Evolutionary conservation across 108 stramenopile species (phyloP).

Genomic region (Fragilariopsis cylindrus): DNA sequence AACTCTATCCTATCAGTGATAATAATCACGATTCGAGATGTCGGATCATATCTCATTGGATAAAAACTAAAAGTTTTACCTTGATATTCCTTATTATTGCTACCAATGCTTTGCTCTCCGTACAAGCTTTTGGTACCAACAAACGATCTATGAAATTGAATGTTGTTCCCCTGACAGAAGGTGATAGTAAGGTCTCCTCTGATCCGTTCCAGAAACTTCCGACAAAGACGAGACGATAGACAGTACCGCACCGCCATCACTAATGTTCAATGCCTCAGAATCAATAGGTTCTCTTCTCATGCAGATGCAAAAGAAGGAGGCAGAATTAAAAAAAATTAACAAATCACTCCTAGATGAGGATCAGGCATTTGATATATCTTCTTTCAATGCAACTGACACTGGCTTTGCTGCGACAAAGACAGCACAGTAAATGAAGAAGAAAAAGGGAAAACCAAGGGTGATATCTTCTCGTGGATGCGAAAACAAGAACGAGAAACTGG

Average conservation of each 20-base stretch:
- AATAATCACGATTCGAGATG: too few species aligned
- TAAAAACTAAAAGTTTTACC: too few species aligned
- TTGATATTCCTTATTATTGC: too few species aligned
- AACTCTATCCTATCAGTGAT: too few species aligned
- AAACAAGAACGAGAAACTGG: not conserved
- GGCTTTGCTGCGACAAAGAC: not conserved
- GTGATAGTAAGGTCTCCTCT: too few species aligned
- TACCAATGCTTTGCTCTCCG: too few species aligned
- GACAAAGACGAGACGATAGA: not conserved
- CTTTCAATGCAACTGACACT: conserved; percentile 5
- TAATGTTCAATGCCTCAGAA: conserved; percentile 28
- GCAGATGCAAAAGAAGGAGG: conserved; percentile 63
- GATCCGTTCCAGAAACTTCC: too few species aligned
- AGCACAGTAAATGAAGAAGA: not conserved
- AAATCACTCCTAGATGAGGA: conserved; percentile 22
- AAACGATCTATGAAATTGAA: not conserved
- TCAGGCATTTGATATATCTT: conserved; percentile 14
- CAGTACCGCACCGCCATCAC: not conserved
- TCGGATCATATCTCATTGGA: too few species aligned
- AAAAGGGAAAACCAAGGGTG: not conserved
- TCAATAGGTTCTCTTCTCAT: conserved; percentile 64
- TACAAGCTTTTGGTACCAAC: too few species aligned
- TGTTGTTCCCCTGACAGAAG: conserved; percentile 3
- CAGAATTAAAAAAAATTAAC: conserved; percentile 25
- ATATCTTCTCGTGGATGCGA: conserved; percentile 3